phyloP scores from a whole-genome alignment of 1,139 yeast genomes.

The Scheffersomyces cryptocercus region DNA sequence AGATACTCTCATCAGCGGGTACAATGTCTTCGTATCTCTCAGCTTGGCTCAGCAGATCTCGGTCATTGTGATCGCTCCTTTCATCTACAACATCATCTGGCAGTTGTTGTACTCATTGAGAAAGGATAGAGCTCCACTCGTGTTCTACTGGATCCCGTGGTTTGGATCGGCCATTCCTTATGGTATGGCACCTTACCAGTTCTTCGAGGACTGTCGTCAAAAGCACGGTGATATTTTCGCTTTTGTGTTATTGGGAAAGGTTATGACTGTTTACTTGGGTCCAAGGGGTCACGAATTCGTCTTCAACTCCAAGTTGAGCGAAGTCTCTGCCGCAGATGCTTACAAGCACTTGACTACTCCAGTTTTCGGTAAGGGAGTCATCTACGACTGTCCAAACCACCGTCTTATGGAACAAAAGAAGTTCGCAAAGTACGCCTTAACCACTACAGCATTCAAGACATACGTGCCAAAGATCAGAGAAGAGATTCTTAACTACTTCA shows the following conservation, averaged over 20 bases:
- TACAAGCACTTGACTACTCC: slow-evolving; percentile 95
- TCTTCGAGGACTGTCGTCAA: slow-evolving; percentile 73
- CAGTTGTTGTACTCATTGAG: slow-evolving; percentile 72
- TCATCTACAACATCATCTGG: slow-evolving; percentile 63
- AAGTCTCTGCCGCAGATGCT: slow-evolving; percentile 95
- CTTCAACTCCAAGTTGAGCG: slow-evolving; percentile 83
- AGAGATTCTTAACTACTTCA: slow-evolving; percentile 71
- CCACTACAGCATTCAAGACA: slow-evolving; percentile 76
- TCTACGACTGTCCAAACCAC: slow-evolving; percentile 93
- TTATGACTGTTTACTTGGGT: slow-evolving; percentile 94
- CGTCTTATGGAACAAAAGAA: slow-evolving; percentile 98
- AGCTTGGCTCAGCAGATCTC: slow-evolving; percentile 34
- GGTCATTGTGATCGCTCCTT: slow-evolving; percentile 46
- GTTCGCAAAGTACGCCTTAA: slow-evolving; percentile 87
- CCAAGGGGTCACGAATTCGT: slow-evolving; percentile 98
- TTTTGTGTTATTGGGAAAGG: slow-evolving; percentile 82
- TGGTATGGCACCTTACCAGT: slow-evolving; percentile 92
- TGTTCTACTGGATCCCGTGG: slow-evolving; percentile 94
- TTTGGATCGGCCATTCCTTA: slow-evolving; percentile 85
- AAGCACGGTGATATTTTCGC: slow-evolving; percentile 93
- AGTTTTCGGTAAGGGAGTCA: slow-evolving; percentile 95
- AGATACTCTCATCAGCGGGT: slow-evolving; percentile 22
- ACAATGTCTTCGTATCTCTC: slow-evolving; percentile 26
- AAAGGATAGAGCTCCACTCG: slow-evolving; percentile 84
- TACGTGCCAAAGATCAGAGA: slow-evolving; percentile 89